Evolutionary conservation across 495 filamentous ascomycete genomes (phyloP).

Genomic region (Cryomyces minteri): DNA sequence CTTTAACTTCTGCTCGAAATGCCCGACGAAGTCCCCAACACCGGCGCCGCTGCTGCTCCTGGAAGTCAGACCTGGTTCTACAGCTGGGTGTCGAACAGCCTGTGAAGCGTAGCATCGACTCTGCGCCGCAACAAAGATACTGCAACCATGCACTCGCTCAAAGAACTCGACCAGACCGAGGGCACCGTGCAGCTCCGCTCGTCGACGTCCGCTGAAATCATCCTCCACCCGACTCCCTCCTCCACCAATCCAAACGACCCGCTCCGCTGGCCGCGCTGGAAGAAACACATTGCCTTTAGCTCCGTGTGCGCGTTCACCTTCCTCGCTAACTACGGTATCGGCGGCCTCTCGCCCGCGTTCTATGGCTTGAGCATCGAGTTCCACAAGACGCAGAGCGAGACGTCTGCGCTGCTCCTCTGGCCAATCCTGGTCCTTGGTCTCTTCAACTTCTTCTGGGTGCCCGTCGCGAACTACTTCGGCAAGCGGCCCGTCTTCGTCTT

Average conservation of each 20-base stretch:
- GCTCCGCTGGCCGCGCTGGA: constrained; percentile 17
- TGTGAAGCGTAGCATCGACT: background rate
- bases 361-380: constrained; percentile 14
- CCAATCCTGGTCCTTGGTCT: constrained; percentile 16
- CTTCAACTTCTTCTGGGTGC: constrained; percentile 22
- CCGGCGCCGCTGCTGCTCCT: too few species aligned
- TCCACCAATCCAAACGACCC: constrained; percentile 13
- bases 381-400: constrained; percentile 14
- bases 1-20: too few species aligned
- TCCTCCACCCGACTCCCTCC: constrained; percentile 12
- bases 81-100: background rate
- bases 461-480: constrained; percentile 19
- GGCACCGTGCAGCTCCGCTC: constrained; percentile 17
- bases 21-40: too few species aligned
- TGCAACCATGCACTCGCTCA: constrained; percentile 10
- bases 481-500: constrained; percentile 19
- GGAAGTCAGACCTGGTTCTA: background rate
- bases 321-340: constrained; percentile 18
- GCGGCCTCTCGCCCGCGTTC: constrained; percentile 19
- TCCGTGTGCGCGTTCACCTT: constrained; percentile 16
- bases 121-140: background rate
- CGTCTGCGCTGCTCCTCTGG: constrained; percentile 13
- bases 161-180: constrained; percentile 17
- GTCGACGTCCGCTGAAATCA: constrained; percentile 1
- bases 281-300: constrained; percentile 17